Evolutionary conservation across 768 basidiomycete genomes (phyloP).

Genomic region (Lyophyllum atratum): DNA sequence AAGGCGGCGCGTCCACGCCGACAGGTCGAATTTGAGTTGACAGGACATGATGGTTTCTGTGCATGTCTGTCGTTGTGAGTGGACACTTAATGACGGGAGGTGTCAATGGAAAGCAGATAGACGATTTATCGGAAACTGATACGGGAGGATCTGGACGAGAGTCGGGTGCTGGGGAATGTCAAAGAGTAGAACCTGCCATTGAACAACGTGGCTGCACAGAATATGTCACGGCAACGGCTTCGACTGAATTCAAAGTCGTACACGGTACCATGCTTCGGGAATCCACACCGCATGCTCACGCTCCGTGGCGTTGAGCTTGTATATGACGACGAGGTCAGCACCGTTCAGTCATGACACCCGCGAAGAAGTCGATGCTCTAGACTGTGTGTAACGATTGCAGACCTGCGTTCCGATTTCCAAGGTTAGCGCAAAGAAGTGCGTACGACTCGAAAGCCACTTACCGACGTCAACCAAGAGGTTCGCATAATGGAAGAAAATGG

Average conservation of each 20-base stretch:
- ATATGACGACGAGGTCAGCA: background rate
- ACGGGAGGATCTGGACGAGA: background rate
- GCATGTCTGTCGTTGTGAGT: background rate
- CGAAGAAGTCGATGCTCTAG: background rate
- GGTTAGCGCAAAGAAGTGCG: background rate
- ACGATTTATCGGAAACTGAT: background rate
- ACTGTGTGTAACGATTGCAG: background rate
- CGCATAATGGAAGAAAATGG: background rate
- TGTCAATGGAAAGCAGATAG: background rate
- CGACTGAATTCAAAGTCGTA: no score
- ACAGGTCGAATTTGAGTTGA: background rate
- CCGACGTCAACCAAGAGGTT: background rate
- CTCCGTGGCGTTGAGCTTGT: background rate
- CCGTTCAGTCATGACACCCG: background rate
- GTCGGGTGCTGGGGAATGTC: background rate
- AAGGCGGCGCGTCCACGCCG: background rate
- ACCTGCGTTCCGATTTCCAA: background rate
- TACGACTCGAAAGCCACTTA: background rate
- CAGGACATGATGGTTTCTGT: slow-evolving; percentile 8
- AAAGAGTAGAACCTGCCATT: background rate
- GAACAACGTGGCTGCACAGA: background rate
- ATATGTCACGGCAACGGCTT: background rate
- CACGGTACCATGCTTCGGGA: no score
- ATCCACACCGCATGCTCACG: background rate
- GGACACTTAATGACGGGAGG: background rate